Conservation (phyloP, 305 asterid genomes). For the Fraxinus nigra region DNA sequence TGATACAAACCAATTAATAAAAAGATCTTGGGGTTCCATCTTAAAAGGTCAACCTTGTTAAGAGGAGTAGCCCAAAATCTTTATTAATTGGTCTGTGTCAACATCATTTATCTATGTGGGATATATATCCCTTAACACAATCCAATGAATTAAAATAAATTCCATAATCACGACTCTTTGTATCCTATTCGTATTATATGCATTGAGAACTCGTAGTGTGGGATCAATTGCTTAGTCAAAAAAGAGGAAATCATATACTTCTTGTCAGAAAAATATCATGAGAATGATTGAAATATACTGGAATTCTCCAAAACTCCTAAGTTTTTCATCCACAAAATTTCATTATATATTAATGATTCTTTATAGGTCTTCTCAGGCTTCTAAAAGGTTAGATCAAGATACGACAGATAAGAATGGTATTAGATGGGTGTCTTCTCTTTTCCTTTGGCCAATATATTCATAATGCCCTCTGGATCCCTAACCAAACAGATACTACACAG, state of each 20-base stretch:
- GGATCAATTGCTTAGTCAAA: not conserved
- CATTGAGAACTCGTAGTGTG: not conserved
- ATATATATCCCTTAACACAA: no score
- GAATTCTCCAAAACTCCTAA: not conserved
- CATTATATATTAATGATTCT: not conserved
- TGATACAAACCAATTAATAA: no score
- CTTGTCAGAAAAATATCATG: not conserved
- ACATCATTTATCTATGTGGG: no score
- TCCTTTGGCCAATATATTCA: not conserved
- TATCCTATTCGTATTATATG: not conserved
- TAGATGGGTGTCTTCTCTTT: not conserved
- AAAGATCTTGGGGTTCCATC: no score
- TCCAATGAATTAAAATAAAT: conserved; percentile 3
- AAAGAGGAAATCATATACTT: not conserved
- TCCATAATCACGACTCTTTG: not conserved
- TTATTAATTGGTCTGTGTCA: no score
- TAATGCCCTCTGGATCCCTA: not conserved
- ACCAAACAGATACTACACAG: not conserved
- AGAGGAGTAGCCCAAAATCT: no score
- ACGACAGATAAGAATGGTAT: not conserved
- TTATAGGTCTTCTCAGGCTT: not conserved
- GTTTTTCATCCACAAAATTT: not conserved
- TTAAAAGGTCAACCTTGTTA: no score
- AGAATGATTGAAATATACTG: not conserved
- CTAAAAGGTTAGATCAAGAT: not conserved